Evolutionary conservation across 169 alveolate genomes (phyloP).

Genomic region (Plasmodium billcollinsi): DNA sequence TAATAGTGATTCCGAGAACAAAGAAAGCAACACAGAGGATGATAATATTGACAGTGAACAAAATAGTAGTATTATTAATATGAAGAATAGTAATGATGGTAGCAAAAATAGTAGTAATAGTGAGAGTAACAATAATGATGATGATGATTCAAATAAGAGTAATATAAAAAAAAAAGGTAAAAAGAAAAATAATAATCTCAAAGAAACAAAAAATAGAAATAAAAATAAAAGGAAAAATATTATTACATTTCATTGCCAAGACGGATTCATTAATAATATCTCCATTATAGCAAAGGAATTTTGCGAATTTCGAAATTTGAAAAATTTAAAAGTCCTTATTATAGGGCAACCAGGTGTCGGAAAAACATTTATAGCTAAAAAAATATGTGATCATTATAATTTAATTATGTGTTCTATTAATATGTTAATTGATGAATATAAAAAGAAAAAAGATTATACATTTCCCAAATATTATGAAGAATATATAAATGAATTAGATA

Average conservation of each 20-base stretch:
- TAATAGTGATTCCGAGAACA: neutral
- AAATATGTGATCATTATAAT: constrained; percentile 48
- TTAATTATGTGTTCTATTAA: constrained; percentile 33
- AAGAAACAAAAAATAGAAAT: neutral
- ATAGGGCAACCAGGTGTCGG: constrained; percentile 72
- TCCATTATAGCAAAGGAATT: constrained; percentile 32
- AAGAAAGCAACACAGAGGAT: neutral
- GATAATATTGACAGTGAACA: neutral
- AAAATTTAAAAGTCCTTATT: constrained; percentile 18
- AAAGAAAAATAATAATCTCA: neutral
- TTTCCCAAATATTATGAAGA: constrained; percentile 47
- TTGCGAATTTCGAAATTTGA: constrained; percentile 50
- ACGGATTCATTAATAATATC: constrained; percentile 46
- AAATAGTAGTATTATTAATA: neutral
- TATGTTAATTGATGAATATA: constrained; percentile 29
- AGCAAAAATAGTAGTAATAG: neutral
- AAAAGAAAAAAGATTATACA: constrained; percentile 9
- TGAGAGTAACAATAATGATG: neutral
- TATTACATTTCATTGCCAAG: constrained; percentile 38
- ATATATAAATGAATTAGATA: neutral
- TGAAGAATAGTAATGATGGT: neutral
- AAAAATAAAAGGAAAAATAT: neutral
- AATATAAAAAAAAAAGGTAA: neutral
- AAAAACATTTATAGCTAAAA: constrained; percentile 55
- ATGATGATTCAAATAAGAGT: neutral